These are phyloP conservation scores for Nemania sp. DNA, from an alignment of 2,329 filamentous ascomycete species.

Conservation along the genomic window DNA sequence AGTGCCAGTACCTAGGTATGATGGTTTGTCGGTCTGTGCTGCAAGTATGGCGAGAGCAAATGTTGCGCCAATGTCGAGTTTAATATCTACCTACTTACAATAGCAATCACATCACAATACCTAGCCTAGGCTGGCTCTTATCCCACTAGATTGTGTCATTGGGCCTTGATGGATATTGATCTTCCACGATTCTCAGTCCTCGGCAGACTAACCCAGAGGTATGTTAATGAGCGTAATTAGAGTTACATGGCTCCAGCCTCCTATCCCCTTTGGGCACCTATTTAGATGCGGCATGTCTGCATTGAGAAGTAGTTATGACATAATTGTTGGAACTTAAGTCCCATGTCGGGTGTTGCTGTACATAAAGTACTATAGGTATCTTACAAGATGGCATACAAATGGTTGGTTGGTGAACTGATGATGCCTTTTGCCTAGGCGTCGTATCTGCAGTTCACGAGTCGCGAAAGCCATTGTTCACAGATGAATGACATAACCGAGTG, in stretches of 20 bases:
- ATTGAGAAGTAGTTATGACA: conserved; percentile 22
- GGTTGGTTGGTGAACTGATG: background rate
- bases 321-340: conserved; percentile 17
- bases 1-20: conserved; percentile 12
- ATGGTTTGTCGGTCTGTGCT: conserved; percentile 24
- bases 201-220: background rate
- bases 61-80: background rate
- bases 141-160: conserved; percentile 4
- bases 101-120: conserved; percentile 11
- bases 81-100: conserved; percentile 14
- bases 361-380: no score
- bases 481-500: conserved; percentile 21
- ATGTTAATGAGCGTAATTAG: conserved; percentile 10
- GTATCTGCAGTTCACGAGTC: conserved; percentile 18
- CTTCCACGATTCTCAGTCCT: background rate
- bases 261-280: background rate
- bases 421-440: background rate
- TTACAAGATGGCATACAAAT: background rate
- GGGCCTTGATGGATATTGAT: conserved; percentile 6
- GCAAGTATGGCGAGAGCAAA: conserved; percentile 14
- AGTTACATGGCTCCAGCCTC: background rate
- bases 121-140: no score
- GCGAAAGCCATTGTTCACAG: background rate
- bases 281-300: background rate
- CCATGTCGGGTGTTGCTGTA: background rate